A percentile compares a stretch with the other conserved stretches of the same genome.
phyloP scores from a whole-genome alignment of 1,284 basidiomycete genomes.

The Sutorius eximius region DNA sequence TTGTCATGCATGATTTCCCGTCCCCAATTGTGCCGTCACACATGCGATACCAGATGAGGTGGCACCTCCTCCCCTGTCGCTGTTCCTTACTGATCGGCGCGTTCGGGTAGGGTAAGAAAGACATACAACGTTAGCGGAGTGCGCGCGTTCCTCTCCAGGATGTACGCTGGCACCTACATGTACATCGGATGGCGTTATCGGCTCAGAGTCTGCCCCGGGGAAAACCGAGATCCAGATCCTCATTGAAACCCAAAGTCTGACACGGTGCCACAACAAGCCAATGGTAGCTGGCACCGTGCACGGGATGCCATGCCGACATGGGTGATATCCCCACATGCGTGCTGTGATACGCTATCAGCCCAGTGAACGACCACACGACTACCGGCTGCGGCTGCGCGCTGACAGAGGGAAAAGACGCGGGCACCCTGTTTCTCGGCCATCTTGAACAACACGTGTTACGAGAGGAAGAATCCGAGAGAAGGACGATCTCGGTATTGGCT shows the following conservation, averaged over 20 bases:
- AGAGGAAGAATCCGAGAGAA: constrained; percentile 8
- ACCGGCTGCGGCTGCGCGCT: constrained; percentile 10
- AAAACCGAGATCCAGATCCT: constrained; percentile 20
- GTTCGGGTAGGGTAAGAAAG: not conserved
- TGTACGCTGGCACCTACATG: not conserved
- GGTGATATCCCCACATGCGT: constrained; percentile 10
- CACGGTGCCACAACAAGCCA: not conserved
- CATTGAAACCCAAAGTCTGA: not conserved
- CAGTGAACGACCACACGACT: not conserved
- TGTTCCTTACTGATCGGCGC: constrained; percentile 12
- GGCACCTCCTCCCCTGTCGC: not conserved
- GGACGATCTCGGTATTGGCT: constrained; percentile 12
- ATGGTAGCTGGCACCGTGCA: not conserved
- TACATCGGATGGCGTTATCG: constrained; percentile 3
- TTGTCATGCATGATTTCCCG: constrained; percentile 1
- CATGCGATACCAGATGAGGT: not conserved
- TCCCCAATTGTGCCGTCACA: not conserved
- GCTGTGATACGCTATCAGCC: constrained; percentile 5
- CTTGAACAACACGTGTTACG: constrained; percentile 26
- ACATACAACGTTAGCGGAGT: constrained; percentile 1
- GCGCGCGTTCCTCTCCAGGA: constrained; percentile 1
- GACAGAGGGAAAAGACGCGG: constrained; percentile 1
- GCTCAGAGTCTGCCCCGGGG: not conserved
- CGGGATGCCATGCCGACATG: not conserved
- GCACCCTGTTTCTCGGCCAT: constrained; percentile 21